Evolutionary conservation across 148 eudicot genomes (phyloP).

Genomic region (Heliamphora exappendiculata): DNA sequence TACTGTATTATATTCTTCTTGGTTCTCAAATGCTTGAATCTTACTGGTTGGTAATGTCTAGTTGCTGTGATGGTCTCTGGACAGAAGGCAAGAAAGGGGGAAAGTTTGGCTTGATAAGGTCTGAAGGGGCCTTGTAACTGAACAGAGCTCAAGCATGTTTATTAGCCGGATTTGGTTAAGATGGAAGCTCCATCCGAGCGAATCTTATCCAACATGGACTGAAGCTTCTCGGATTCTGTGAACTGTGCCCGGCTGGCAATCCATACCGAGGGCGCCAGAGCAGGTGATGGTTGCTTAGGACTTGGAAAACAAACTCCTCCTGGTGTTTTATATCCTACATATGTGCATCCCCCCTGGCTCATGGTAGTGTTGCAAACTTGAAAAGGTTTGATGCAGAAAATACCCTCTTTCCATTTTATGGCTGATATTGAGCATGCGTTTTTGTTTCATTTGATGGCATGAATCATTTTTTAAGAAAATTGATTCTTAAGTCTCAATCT

Average conservation of each 20-base stretch:
- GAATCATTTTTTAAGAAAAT: neutral
- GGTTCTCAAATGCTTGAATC: neutral
- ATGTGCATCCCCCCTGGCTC: neutral
- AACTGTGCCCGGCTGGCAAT: conserved; percentile 36
- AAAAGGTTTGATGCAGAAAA: neutral
- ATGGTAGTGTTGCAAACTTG: neutral
- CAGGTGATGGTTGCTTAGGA: neutral
- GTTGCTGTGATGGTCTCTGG: conserved; percentile 14
- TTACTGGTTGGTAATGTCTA: neutral
- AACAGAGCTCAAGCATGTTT: conserved; percentile 39
- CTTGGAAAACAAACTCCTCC: neutral
- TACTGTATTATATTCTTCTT: neutral
- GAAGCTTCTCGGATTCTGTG: no score
- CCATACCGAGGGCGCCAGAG: conserved; percentile 21
- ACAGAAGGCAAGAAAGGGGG: conserved; percentile 40
- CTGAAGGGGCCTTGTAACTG: conserved; percentile 46
- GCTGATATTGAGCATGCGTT: neutral
- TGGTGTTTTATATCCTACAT: neutral
- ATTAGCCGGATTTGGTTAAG: conserved; percentile 22
- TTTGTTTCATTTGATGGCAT: neutral
- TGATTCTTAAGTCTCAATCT: neutral
- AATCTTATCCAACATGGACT: conserved; percentile 33
- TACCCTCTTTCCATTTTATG: neutral
- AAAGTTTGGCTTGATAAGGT: conserved; percentile 36
- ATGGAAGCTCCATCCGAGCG: conserved; percentile 48